Evolutionary conservation across 208 protist species (phyloP).

Genomic region (Plasmodiophora brassicae): DNA sequence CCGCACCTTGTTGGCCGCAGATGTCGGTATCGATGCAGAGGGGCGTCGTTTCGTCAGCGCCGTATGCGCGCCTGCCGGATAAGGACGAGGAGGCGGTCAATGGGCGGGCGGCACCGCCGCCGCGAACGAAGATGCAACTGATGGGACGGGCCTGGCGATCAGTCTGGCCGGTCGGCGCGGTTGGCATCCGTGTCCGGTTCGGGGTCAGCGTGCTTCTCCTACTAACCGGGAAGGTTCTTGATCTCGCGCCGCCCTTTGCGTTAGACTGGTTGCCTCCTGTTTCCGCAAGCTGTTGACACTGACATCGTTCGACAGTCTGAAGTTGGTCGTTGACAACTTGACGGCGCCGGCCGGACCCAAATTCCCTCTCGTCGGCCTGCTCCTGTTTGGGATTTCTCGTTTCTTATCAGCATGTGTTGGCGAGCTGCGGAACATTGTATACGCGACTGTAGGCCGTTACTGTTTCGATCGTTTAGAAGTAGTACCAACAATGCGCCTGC

Average conservation of each 20-base stretch:
- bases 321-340: not conserved
- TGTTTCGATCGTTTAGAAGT: not conserved
- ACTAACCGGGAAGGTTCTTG: not conserved
- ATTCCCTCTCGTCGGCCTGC: not conserved
- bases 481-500: not conserved
- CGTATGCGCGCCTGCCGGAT: not conserved
- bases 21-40: slow-evolving; percentile 7
- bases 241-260: not conserved
- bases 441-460: not conserved
- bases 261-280: not conserved
- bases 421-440: not conserved
- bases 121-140: not conserved
- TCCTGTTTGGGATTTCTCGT: not conserved
- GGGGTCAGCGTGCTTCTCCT: not conserved
- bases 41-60: not conserved
- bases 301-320: not conserved
- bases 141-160: not conserved
- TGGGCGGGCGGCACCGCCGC: not conserved
- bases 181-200: not conserved
- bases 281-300: not conserved
- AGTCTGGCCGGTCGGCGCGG: not conserved
- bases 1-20: too few relatives aligned
- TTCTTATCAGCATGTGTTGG: not conserved
- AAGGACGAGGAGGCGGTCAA: not conserved
- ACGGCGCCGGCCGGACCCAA: not conserved